phyloP scores from a whole-genome alignment of 768 basidiomycete species.

The Psilocybe cubensis region DNA sequence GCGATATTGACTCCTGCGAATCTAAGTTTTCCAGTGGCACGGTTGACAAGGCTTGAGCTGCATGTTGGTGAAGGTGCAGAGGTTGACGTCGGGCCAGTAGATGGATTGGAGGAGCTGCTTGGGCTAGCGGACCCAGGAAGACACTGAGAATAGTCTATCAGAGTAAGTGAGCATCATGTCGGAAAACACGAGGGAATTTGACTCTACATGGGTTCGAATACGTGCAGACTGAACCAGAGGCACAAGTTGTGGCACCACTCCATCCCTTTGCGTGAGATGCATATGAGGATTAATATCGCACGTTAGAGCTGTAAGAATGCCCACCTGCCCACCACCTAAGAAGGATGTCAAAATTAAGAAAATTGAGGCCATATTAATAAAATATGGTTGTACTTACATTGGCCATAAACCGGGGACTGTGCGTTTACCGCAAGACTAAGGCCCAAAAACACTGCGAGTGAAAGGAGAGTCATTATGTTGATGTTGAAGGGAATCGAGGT shows the following conservation, averaged over 20 bases:
- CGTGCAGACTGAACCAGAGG: conserved; percentile 13
- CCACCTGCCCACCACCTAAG: conserved; percentile 14
- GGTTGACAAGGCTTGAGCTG: not conserved
- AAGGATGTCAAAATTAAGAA: not conserved
- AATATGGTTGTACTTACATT: conserved; percentile 6
- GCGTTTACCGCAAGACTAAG: conserved; percentile 5
- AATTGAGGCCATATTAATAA: not conserved
- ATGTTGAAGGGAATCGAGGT: not conserved
- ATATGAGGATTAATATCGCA: not conserved
- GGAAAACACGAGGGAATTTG: not conserved
- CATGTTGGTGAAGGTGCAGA: conserved; percentile 17
- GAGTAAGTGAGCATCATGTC: not conserved
- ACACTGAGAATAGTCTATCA: conserved; percentile 18
- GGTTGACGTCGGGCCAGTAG: conserved; percentile 1
- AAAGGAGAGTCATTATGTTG: conserved; percentile 6
- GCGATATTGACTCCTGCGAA: conserved; percentile 56
- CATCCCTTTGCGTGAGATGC: conserved; percentile 4
- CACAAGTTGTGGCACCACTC: conserved; percentile 17
- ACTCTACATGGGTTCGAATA: conserved; percentile 13
- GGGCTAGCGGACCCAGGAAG: conserved; percentile 12
- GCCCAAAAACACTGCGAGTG: conserved; percentile 8
- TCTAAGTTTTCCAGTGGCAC: conserved; percentile 27
- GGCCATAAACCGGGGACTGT: conserved; percentile 12
- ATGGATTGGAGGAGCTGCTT: conserved; percentile 13
- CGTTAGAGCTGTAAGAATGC: not conserved